These are phyloP conservation scores for Symbiodinium natans DNA, from an alignment of 73 alveolate genomes.

Conservation along the genomic window DNA sequence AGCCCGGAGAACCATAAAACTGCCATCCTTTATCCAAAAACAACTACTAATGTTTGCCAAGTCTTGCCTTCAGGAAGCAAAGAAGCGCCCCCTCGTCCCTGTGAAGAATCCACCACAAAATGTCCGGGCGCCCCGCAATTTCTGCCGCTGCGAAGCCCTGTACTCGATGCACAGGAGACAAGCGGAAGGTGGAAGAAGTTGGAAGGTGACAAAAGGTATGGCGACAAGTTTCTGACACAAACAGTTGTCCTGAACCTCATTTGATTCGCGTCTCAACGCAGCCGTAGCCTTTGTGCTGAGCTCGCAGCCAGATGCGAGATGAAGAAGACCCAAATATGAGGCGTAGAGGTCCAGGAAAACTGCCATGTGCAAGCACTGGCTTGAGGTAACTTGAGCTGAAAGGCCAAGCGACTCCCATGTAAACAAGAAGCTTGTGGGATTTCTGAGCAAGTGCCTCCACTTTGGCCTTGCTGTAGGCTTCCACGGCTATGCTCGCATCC, in stretches of 20 bases:
- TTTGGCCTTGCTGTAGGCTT: conserved; percentile 48
- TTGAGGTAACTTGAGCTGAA: neutral
- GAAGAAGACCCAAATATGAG: conserved; percentile 52
- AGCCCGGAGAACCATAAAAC: too few species aligned
- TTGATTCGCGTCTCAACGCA: too few species aligned
- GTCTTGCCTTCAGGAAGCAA: too few species aligned
- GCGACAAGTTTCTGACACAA: too few species aligned
- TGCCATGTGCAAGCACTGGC: neutral
- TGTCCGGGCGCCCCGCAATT: neutral
- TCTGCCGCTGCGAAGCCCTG: conserved; percentile 48
- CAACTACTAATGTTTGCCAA: too few species aligned
- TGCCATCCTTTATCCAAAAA: too few species aligned
- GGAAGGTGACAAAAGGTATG: too few species aligned
- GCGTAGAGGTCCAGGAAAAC: conserved; percentile 47
- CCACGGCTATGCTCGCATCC: conserved; percentile 75
- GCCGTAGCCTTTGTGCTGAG: too few species aligned
- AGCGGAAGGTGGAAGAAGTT: too few species aligned
- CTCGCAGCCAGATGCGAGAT: conserved; percentile 30
- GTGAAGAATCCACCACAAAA: too few species aligned
- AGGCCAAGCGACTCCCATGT: neutral
- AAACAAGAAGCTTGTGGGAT: neutral
- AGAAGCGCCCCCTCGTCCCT: too few species aligned
- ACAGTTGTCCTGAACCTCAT: too few species aligned
- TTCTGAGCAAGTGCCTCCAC: neutral
- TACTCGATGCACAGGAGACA: neutral